These are phyloP conservation scores for Suzukiozyma palmioleophila DNA, from an alignment of 1,139 yeast species.

Conservation along the genomic window DNA sequence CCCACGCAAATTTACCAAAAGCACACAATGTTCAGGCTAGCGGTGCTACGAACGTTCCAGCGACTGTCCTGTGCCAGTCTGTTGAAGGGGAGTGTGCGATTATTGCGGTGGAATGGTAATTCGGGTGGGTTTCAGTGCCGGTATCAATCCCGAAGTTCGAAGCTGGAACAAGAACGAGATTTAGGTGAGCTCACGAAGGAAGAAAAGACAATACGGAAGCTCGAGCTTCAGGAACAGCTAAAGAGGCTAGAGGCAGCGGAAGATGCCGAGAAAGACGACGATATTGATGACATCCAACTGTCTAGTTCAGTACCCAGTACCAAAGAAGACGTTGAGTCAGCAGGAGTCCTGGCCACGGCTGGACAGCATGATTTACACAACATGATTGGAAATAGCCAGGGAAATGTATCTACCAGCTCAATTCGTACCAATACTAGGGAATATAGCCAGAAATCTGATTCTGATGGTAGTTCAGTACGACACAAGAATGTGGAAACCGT, in stretches of 20 bases:
- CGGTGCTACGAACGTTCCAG: neutral
- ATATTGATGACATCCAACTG: neutral
- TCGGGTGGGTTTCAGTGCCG: neutral
- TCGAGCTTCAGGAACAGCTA: conserved; percentile 3
- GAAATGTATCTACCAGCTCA: too few species aligned
- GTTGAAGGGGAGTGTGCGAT: neutral
- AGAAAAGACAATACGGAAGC: conserved; percentile 1
- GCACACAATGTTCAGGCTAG: neutral
- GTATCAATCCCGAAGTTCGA: neutral
- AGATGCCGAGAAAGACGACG: conserved; percentile 1
- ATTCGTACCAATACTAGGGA: too few species aligned
- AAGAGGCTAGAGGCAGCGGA: conserved; percentile 1
- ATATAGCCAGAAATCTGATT: too few species aligned
- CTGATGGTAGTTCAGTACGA: neutral
- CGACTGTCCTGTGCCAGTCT: neutral
- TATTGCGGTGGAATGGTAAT: too few species aligned
- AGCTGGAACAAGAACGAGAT: neutral
- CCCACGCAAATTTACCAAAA: too few species aligned
- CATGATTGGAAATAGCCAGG: too few species aligned
- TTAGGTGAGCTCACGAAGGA: conserved; percentile 1
- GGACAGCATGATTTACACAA: too few species aligned
- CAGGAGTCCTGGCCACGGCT: too few species aligned
- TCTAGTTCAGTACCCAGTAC: neutral
- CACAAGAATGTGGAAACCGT: conserved; percentile 1
- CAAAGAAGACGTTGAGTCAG: too few species aligned